Evolutionary conservation across 2,329 filamentous ascomycete genomes (phyloP).

Genomic region (Diplodia corticola): DNA sequence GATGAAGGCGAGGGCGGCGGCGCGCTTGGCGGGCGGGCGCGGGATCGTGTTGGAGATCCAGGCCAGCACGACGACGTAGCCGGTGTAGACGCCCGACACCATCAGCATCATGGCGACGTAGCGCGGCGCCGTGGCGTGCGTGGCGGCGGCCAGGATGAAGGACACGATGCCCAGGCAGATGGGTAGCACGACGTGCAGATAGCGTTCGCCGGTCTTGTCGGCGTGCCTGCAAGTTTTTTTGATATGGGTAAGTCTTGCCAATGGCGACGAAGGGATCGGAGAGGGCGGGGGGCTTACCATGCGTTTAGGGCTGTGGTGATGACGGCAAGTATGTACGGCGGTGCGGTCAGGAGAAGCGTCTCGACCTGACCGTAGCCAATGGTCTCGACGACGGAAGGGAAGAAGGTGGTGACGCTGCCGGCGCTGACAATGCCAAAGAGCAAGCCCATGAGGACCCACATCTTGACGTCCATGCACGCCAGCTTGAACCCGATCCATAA

Average conservation of each 20-base stretch:
- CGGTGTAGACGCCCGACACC: constrained; percentile 62
- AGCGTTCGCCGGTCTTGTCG: constrained; percentile 70
- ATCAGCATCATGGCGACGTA: constrained; percentile 75
- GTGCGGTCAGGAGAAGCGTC: constrained; percentile 54
- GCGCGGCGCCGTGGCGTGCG: constrained; percentile 59
- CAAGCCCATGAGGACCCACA: constrained; percentile 42
- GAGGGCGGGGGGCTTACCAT: constrained; percentile 39
- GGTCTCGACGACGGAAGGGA: constrained; percentile 45
- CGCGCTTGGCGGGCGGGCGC: constrained; percentile 72
- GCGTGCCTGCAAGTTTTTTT: constrained; percentile 50
- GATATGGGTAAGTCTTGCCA: neutral
- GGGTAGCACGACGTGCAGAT: constrained; percentile 65
- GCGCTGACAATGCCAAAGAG: constrained; percentile 44
- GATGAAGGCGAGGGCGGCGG: constrained; percentile 71
- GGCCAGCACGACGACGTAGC: constrained; percentile 62
- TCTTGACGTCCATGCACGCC: constrained; percentile 43
- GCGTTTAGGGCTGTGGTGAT: constrained; percentile 65
- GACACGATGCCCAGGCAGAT: constrained; percentile 62
- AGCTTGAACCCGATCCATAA: constrained; percentile 44
- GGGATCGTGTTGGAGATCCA: constrained; percentile 79
- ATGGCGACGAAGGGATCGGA: too few species aligned
- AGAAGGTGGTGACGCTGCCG: constrained; percentile 49
- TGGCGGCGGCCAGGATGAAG: constrained; percentile 69
- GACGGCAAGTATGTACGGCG: constrained; percentile 57
- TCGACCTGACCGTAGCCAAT: constrained; percentile 48